These are phyloP conservation scores for Magnolia sinica DNA, from an alignment of 164 flowering plant species.

Conservation along the genomic window DNA sequence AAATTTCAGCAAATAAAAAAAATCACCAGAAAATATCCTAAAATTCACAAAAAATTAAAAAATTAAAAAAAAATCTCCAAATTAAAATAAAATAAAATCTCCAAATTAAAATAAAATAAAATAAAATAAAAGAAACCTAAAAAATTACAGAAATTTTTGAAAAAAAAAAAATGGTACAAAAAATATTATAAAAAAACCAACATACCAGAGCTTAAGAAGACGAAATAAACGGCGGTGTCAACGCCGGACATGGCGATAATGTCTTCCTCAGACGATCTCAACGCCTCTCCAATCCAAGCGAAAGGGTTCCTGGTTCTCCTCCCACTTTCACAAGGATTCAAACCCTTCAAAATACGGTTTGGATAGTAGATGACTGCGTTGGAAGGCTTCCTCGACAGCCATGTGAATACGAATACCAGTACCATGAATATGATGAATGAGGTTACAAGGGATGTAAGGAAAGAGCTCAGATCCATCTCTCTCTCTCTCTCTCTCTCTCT, in stretches of 20 bases:
- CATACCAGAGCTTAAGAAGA: constrained; percentile 76
- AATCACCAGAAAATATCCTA: not conserved
- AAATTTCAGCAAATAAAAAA: not conserved
- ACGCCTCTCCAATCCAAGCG: constrained; percentile 72
- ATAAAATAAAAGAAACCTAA: no score
- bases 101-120: no score
- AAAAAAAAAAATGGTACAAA: no score
- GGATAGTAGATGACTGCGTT: constrained; percentile 79
- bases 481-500: not conserved
- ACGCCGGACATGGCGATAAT: constrained; percentile 69
- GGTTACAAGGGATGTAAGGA: constrained; percentile 82
- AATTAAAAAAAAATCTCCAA: not conserved
- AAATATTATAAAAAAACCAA: not conserved
- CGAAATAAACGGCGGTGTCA: constrained; percentile 92
- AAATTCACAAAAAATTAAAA: not conserved
- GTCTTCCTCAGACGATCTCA: constrained; percentile 61
- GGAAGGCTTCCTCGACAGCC: constrained; percentile 61
- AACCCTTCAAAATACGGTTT: constrained; percentile 71
- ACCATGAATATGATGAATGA: constrained; percentile 76
- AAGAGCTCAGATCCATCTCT: constrained; percentile 77
- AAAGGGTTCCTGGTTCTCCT: constrained; percentile 56
- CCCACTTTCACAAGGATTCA: constrained; percentile 63
- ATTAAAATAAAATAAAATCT: not conserved
- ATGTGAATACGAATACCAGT: constrained; percentile 64
- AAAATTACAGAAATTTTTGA: no score